Evolutionary conservation across 768 basidiomycete genomes (phyloP).

Genomic region (Collybiopsis confluens): DNA sequence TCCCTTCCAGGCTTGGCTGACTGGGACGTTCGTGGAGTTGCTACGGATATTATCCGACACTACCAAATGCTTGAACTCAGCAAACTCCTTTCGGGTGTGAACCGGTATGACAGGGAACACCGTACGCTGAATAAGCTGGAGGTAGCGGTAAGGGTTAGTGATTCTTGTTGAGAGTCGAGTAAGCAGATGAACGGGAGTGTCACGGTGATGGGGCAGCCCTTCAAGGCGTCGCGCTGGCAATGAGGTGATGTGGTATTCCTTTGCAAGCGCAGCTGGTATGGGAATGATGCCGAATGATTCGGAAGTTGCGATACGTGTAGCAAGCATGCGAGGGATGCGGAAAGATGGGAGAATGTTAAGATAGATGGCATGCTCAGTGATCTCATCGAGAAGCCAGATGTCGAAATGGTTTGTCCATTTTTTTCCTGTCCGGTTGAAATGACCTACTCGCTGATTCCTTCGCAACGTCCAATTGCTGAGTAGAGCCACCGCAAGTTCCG

Average conservation of each 20-base stretch:
- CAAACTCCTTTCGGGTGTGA: constrained; percentile 11
- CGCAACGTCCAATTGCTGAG: constrained; percentile 3
- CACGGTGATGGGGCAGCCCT: background rate
- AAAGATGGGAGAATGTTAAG: constrained; percentile 11
- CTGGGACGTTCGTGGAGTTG: background rate
- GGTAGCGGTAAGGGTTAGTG: constrained; percentile 9
- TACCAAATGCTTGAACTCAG: constrained; percentile 1
- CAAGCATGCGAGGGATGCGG: constrained; percentile 10
- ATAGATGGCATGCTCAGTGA: constrained; percentile 10
- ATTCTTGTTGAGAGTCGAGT: constrained; percentile 9
- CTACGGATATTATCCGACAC: background rate
- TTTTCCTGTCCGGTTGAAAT: constrained; percentile 11
- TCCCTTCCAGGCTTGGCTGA: background rate
- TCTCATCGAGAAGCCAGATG: constrained; percentile 14
- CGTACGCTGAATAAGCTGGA: constrained; percentile 13
- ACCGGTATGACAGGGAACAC: constrained; percentile 11
- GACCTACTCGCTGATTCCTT: constrained; percentile 12
- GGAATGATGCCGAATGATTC: constrained; percentile 13
- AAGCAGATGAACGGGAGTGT: constrained; percentile 5
- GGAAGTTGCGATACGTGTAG: constrained; percentile 13
- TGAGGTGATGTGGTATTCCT: constrained; percentile 2
- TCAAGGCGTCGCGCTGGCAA: background rate
- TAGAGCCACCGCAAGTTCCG: constrained; percentile 6
- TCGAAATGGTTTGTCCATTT: constrained; percentile 10
- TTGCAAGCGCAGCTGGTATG: constrained; percentile 7